Conservation (phyloP, 148 eudicot genomes). For the Nepenthes mirabilis region DNA sequence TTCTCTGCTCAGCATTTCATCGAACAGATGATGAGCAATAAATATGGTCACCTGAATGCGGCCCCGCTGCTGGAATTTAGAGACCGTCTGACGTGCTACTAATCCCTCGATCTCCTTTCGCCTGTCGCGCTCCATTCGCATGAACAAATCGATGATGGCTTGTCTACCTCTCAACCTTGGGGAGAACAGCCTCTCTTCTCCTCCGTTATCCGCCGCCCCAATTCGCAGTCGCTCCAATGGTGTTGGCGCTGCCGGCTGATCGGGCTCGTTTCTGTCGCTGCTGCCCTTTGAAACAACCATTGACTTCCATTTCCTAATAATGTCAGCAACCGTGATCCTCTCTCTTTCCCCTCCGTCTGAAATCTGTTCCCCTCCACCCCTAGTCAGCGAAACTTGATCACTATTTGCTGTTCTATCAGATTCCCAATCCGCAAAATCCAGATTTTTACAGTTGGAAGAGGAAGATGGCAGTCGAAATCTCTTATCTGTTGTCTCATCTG, state of each 20-base stretch:
- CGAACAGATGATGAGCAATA: not conserved
- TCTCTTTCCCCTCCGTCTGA: conserved; percentile 26
- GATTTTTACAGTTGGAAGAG: conserved; percentile 4
- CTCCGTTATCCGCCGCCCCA: conserved; percentile 5
- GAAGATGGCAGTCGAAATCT: not conserved
- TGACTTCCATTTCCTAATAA: conserved; percentile 36
- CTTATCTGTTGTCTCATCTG: not conserved
- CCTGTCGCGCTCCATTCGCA: conserved; percentile 37
- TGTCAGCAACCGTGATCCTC: conserved; percentile 44
- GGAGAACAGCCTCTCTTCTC: conserved; percentile 21
- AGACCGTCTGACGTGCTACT: conserved; percentile 27
- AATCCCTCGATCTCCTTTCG: conserved; percentile 38
- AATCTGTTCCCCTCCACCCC: not conserved
- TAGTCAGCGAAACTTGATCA: not conserved
- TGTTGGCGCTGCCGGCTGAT: not conserved
- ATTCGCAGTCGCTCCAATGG: conserved; percentile 13
- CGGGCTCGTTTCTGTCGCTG: conserved; percentile 8
- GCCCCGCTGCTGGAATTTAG: conserved; percentile 55
- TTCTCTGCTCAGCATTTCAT: not conserved
- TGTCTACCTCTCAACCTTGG: conserved; percentile 62
- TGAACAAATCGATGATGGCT: conserved; percentile 36
- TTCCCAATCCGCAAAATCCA: conserved; percentile 17
- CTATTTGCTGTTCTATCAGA: conserved; percentile 13
- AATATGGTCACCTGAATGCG: conserved; percentile 49
- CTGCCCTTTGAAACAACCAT: not conserved